Conservation (phyloP, 768 basidiomycete species). For the Amanita phalloides region DNA sequence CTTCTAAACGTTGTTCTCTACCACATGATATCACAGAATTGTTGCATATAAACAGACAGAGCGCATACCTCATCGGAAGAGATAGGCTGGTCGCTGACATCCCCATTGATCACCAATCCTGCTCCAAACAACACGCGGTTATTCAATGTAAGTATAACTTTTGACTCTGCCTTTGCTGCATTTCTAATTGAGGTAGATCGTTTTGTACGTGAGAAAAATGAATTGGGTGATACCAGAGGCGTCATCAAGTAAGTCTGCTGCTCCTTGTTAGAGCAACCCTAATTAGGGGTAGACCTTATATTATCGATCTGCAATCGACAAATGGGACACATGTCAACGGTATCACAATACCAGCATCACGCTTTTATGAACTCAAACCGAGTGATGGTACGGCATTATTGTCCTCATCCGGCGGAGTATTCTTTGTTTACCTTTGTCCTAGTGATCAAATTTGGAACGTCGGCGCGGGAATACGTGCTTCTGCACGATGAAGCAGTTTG, state of each 20-base stretch:
- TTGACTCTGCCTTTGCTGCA: slow-evolving; percentile 5
- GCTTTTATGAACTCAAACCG: slow-evolving; percentile 77
- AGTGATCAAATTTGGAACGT: slow-evolving; percentile 85
- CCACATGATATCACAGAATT: slow-evolving; percentile 43
- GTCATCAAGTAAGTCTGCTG: slow-evolving; percentile 61
- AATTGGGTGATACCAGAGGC: slow-evolving; percentile 72
- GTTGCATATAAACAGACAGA: slow-evolving; percentile 88
- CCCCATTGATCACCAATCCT: slow-evolving; percentile 89
- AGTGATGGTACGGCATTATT: slow-evolving; percentile 53
- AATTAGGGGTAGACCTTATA: slow-evolving; percentile 59
- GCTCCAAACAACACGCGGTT: slow-evolving; percentile 96
- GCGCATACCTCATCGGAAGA: slow-evolving; percentile 87
- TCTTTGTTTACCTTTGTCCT: not conserved
- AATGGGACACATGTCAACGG: slow-evolving; percentile 93
- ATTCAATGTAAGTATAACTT: slow-evolving; percentile 63
- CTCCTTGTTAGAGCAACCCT: not conserved
- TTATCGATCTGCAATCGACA: slow-evolving; percentile 98
- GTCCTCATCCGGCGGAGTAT: slow-evolving; percentile 1
- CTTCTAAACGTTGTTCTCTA: not conserved
- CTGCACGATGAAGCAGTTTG: slow-evolving; percentile 66
- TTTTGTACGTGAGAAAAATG: slow-evolving; percentile 77
- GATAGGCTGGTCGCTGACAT: slow-evolving; percentile 84
- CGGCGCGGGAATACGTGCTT: slow-evolving; percentile 74
- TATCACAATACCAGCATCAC: slow-evolving; percentile 68
- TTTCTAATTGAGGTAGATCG: slow-evolving; percentile 41